Evolutionary conservation across 108 stramenopile genomes (phyloP).

Genomic region (Schizochytrium sp.): DNA sequence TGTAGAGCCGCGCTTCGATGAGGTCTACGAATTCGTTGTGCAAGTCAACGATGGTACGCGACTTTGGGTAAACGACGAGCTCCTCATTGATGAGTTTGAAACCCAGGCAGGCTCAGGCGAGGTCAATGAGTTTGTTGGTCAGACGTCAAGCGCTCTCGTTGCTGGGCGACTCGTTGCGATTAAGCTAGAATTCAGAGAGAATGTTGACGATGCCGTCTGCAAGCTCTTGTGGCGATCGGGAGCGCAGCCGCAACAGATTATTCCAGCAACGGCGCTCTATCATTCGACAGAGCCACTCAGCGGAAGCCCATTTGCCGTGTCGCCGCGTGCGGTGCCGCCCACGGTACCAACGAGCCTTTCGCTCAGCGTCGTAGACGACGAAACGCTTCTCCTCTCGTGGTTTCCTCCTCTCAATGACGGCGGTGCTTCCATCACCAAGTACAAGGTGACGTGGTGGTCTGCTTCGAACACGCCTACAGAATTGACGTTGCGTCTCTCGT

Average conservation of each 20-base stretch:
- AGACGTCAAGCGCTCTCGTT: slow-evolving; percentile 29
- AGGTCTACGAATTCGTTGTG: slow-evolving; percentile 51
- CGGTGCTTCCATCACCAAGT: slow-evolving; percentile 47
- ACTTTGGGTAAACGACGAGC: slow-evolving; percentile 54
- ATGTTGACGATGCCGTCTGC: slow-evolving; percentile 57
- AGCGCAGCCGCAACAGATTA: slow-evolving; percentile 39
- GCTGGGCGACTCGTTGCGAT: slow-evolving; percentile 54
- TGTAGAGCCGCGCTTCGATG: slow-evolving; percentile 54
- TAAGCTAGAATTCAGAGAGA: slow-evolving; percentile 64
- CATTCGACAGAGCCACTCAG: slow-evolving; percentile 46
- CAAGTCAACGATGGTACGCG: slow-evolving; percentile 62
- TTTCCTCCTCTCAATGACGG: slow-evolving; percentile 54
- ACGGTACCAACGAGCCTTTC: slow-evolving; percentile 37
- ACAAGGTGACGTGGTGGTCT: slow-evolving; percentile 55
- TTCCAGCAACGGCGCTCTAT: slow-evolving; percentile 53
- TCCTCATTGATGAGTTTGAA: slow-evolving; percentile 67
- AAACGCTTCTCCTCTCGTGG: slow-evolving; percentile 49
- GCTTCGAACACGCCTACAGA: slow-evolving; percentile 23
- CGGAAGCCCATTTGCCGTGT: slow-evolving; percentile 60
- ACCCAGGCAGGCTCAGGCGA: slow-evolving; percentile 28
- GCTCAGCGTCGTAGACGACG: slow-evolving; percentile 41
- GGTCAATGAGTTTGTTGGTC: slow-evolving; percentile 46
- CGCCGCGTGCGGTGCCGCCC: slow-evolving; percentile 56
- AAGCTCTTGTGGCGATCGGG: slow-evolving; percentile 56
- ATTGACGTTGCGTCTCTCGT: slow-evolving; percentile 27